A percentile compares a stretch with the other conserved stretches of the same genome.
phyloP scores from a whole-genome alignment of 306 rosid genomes.

The Trifolium repens region DNA sequence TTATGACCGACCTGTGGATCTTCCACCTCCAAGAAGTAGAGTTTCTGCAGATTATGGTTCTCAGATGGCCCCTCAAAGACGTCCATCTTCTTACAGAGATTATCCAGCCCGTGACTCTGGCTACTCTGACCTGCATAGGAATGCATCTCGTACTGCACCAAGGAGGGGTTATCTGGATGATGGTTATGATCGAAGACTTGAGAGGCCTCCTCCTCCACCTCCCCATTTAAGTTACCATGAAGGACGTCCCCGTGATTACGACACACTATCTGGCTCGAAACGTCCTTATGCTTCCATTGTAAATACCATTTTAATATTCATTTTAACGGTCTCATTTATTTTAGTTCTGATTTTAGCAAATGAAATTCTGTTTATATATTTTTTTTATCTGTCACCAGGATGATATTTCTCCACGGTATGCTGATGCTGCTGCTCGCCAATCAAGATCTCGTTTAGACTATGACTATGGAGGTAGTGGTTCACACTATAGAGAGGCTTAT shows the following conservation, averaged over 20 bases:
- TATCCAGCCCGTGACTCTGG: constrained; percentile 69
- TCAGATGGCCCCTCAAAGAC: constrained; percentile 72
- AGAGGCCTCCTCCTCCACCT: constrained; percentile 69
- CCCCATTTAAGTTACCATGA: constrained; percentile 72
- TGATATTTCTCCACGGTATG: constrained; percentile 78
- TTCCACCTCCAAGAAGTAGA: constrained; percentile 82
- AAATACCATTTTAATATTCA: constrained; percentile 35
- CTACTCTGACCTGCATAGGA: constrained; percentile 70
- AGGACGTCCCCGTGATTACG: constrained; percentile 78
- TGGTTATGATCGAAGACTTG: constrained; percentile 76
- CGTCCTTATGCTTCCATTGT: constrained; percentile 82
- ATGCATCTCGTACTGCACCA: constrained; percentile 56
- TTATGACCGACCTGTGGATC: constrained; percentile 71
- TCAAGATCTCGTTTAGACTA: constrained; percentile 88
- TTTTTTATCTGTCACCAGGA: constrained; percentile 54
- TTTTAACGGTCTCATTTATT: constrained; percentile 9
- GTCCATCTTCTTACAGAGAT: constrained; percentile 72
- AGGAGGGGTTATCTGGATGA: constrained; percentile 89
- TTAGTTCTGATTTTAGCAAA: background rate
- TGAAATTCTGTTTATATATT: background rate
- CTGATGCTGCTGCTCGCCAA: constrained; percentile 73
- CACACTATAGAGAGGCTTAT: constrained; percentile 82
- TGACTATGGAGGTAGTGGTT: constrained; percentile 74
- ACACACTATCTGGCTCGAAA: constrained; percentile 74
- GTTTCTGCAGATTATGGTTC: constrained; percentile 66